Evolutionary conservation across 305 asterid species (phyloP).

Genomic region (Fraxinus paxiana): DNA sequence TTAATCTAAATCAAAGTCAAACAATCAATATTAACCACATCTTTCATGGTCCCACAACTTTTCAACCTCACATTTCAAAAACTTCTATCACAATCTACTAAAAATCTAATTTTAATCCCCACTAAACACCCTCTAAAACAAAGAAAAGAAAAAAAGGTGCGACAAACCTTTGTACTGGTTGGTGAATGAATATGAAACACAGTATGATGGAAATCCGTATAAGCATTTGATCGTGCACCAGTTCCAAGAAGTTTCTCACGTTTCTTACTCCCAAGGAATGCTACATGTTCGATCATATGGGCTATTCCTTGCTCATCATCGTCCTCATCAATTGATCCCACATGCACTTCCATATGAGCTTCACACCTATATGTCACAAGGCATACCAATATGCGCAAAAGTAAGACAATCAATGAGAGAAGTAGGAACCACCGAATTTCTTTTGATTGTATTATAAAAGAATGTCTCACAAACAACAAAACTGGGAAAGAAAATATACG

Average conservation of each 20-base stretch:
- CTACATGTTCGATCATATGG: slow-evolving; percentile 99
- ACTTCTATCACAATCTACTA: no score
- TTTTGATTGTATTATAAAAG: not conserved
- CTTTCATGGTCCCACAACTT: no score
- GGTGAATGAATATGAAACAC: slow-evolving; percentile 99
- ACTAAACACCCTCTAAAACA: not conserved
- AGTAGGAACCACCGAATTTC: not conserved
- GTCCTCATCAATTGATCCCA: slow-evolving; percentile 96
- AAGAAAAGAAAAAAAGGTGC: not conserved
- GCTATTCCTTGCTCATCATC: slow-evolving; percentile 99
- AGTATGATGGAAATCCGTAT: slow-evolving; percentile 98
- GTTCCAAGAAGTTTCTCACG: slow-evolving; percentile 99
- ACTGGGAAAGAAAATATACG: slow-evolving; percentile 8
- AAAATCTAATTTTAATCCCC: no score
- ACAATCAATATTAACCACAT: no score
- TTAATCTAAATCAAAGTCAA: no score
- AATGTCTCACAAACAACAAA: not conserved
- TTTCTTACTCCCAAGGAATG: slow-evolving; percentile 98
- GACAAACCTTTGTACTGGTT: slow-evolving; percentile 71
- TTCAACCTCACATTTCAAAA: no score
- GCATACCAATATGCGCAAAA: slow-evolving; percentile 11
- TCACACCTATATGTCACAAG: slow-evolving; percentile 65
- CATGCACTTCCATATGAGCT: slow-evolving; percentile 99
- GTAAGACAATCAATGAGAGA: slow-evolving; percentile 1
- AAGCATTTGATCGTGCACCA: slow-evolving; percentile 97